Conservation (phyloP, 2,329 filamentous ascomycete genomes). For the Arthroderma uncinatum region DNA sequence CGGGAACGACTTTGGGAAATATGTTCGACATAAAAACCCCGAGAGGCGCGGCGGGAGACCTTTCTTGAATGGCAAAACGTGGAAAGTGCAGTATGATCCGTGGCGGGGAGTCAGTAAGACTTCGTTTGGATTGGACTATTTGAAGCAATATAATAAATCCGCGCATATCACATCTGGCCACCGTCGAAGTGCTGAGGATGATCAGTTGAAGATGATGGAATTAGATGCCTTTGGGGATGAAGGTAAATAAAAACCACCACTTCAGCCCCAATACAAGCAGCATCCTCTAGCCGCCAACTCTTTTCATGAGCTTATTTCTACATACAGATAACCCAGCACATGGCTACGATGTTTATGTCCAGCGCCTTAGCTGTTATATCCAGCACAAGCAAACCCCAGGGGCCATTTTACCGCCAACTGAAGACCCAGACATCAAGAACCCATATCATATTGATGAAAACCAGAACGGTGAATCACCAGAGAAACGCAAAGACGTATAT, state of each 20-base stretch:
- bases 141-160: slow-evolving; percentile 33
- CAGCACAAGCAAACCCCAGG: slow-evolving; percentile 38
- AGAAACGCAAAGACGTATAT: slow-evolving; percentile 23
- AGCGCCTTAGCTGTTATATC: slow-evolving; percentile 41
- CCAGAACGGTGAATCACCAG: slow-evolving; percentile 24
- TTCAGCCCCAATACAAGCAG: background rate
- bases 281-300: background rate
- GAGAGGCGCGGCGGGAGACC: slow-evolving; percentile 41
- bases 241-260: slow-evolving; percentile 19
- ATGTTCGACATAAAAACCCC: slow-evolving; percentile 39
- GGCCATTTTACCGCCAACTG: slow-evolving; percentile 21
- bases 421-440: slow-evolving; percentile 35
- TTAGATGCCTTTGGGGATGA: slow-evolving; percentile 39
- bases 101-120: slow-evolving; percentile 41
- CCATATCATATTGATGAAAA: slow-evolving; percentile 33
- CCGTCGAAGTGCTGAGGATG: slow-evolving; percentile 15
- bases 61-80: slow-evolving; percentile 42
- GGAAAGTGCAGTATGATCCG: slow-evolving; percentile 40
- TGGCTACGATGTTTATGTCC: slow-evolving; percentile 41
- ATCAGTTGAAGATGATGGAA: slow-evolving; percentile 39
- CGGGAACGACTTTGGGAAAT: slow-evolving; percentile 41
- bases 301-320: background rate
- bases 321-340: slow-evolving; percentile 32
- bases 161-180: slow-evolving; percentile 8
- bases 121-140: slow-evolving; percentile 43